Conservation (phyloP, 805 yeast genomes). For the Torulaspora delbrueckii region DNA sequence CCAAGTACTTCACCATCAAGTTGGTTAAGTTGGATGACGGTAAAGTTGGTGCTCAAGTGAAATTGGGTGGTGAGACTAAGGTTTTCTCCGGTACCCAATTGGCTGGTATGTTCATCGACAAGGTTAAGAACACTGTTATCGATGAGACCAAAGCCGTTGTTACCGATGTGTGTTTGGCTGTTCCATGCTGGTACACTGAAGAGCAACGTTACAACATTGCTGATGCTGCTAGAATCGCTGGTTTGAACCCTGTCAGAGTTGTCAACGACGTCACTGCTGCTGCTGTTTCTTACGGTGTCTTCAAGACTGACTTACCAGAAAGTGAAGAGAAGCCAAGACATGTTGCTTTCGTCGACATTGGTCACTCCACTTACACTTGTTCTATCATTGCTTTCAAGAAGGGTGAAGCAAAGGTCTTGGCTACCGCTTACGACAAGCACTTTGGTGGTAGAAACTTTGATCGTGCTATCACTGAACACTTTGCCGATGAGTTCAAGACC, state of each 20-base stretch:
- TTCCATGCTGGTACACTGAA: slow-evolving; percentile 97
- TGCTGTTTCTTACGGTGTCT: slow-evolving; percentile 98
- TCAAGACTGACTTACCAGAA: slow-evolving; percentile 94
- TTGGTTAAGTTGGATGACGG: slow-evolving; percentile 68
- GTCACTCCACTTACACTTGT: slow-evolving; percentile 92
- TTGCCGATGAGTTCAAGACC: slow-evolving; percentile 84
- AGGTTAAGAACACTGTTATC: slow-evolving; percentile 73
- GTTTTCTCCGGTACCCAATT: slow-evolving; percentile 85
- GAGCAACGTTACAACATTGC: slow-evolving; percentile 93
- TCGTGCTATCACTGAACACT: slow-evolving; percentile 87
- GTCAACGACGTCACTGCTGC: slow-evolving; percentile 98
- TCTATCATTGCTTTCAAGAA: slow-evolving; percentile 85
- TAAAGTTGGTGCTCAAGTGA: slow-evolving; percentile 78
- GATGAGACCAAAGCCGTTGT: slow-evolving; percentile 75
- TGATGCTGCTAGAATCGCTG: slow-evolving; percentile 94
- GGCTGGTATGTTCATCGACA: slow-evolving; percentile 90
- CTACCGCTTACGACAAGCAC: slow-evolving; percentile 89
- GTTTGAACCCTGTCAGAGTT: slow-evolving; percentile 95
- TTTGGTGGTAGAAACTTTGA: slow-evolving; percentile 99
- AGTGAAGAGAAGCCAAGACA: slow-evolving; percentile 69
- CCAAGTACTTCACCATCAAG: slow-evolving; percentile 66
- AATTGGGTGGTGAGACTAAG: slow-evolving; percentile 70
- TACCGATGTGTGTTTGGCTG: slow-evolving; percentile 86
- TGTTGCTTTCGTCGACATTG: slow-evolving; percentile 93
- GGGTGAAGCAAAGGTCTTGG: slow-evolving; percentile 92